Conservation (phyloP, 495 filamentous ascomycete species). For the Lepraria neglecta region DNA sequence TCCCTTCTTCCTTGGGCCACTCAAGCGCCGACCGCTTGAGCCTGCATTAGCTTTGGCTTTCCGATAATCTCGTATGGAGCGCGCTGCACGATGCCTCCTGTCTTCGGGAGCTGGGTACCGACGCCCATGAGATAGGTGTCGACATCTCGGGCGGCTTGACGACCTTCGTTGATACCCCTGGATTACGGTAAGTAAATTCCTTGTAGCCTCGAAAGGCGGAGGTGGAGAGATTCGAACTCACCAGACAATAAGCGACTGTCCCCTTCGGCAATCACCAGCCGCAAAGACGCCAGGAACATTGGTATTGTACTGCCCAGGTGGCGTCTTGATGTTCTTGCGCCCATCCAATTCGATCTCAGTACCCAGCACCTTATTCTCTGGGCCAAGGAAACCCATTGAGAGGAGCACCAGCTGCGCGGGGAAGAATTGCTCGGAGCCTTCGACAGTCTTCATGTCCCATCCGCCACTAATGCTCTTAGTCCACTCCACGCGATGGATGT, state of each 20-base stretch:
- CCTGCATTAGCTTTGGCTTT: constrained; percentile 29
- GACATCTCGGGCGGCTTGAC: constrained; percentile 88
- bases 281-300: constrained; percentile 88
- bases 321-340: constrained; percentile 96
- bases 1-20: background rate
- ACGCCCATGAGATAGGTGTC: constrained; percentile 76
- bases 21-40: constrained; percentile 24
- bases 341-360: constrained; percentile 85
- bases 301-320: constrained; percentile 81
- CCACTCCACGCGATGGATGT: constrained; percentile 96
- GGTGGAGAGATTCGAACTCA: constrained; percentile 43
- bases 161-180: constrained; percentile 98
- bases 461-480: constrained; percentile 82
- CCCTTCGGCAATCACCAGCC: constrained; percentile 92
- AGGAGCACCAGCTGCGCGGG: constrained; percentile 92
- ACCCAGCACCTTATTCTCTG: constrained; percentile 83
- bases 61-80: constrained; percentile 61
- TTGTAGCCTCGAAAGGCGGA: background rate
- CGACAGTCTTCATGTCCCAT: constrained; percentile 99
- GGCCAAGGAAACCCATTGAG: constrained; percentile 97
- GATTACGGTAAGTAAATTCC: constrained; percentile 6
- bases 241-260: constrained; percentile 97
- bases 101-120: constrained; percentile 78
- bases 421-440: constrained; percentile 94
- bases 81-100: constrained; percentile 87